A percentile compares a stretch with the other conserved stretches of the same genome.
Evolutionary conservation across 1,284 basidiomycete genomes (phyloP).

Genomic region (Rhodotorula mucilaginosa): DNA sequence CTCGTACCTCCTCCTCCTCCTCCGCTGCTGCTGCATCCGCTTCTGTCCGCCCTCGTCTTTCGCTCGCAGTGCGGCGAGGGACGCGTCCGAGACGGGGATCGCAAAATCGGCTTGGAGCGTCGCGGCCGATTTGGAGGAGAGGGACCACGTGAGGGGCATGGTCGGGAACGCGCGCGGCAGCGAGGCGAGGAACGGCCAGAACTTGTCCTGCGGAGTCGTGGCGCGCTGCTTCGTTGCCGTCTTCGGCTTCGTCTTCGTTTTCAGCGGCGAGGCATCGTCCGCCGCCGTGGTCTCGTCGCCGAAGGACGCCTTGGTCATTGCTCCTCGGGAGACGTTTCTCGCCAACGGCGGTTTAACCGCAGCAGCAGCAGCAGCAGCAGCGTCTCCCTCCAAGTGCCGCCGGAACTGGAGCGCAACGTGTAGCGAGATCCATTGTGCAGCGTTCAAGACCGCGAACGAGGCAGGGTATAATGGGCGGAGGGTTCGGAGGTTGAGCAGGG

Average conservation of each 20-base stretch:
- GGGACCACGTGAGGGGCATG: constrained; percentile 28
- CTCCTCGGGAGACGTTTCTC: too few species aligned
- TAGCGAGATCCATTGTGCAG: constrained; percentile 36
- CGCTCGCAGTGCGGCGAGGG: not conserved
- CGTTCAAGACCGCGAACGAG: constrained; percentile 21
- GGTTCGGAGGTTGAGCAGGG: constrained; percentile 33
- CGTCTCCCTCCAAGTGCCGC: constrained; percentile 6
- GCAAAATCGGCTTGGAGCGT: constrained; percentile 9
- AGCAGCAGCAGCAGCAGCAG: not conserved
- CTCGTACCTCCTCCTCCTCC: not conserved
- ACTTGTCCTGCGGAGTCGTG: constrained; percentile 9
- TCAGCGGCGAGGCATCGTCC: not conserved
- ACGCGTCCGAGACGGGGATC: not conserved
- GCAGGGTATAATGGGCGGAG: constrained; percentile 28
- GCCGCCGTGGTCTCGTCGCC: not conserved
- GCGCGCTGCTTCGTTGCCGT: not conserved
- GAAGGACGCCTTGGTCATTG: too few species aligned
- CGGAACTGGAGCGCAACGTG: constrained; percentile 36
- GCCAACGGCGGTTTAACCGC: too few species aligned
- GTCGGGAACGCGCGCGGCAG: constrained; percentile 31
- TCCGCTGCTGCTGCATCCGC: not conserved
- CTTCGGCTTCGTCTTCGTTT: not conserved
- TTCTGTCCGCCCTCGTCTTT: not conserved
- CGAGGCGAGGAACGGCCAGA: constrained; percentile 31
- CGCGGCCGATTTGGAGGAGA: not conserved